These are phyloP conservation scores for Paecilomyces formosus DNA, from an alignment of 2,329 filamentous ascomycete species.

Conservation along the genomic window DNA sequence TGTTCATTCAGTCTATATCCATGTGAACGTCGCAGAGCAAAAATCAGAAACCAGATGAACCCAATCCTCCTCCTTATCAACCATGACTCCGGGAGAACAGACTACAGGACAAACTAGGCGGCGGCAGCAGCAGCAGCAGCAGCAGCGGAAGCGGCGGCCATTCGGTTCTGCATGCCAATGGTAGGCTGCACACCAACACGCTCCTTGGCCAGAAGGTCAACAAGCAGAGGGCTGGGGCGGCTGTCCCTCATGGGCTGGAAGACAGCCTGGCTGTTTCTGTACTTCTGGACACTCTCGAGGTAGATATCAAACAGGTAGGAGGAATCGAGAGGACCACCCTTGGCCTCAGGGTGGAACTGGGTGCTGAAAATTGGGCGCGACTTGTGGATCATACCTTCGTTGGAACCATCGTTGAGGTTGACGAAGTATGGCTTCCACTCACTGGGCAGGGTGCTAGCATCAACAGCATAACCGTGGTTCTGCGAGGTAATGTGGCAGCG, in stretches of 20 bases:
- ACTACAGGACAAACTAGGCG: background rate
- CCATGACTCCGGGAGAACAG: background rate
- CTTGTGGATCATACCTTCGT: slow-evolving; percentile 96
- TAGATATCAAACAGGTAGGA: slow-evolving; percentile 97
- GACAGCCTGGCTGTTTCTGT: slow-evolving; percentile 73
- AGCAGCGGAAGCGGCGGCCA: slow-evolving; percentile 23
- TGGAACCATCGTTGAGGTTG: slow-evolving; percentile 95
- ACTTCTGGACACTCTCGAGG: slow-evolving; percentile 77
- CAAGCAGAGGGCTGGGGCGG: slow-evolving; percentile 76
- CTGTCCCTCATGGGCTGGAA: slow-evolving; percentile 70
- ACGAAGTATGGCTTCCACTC: slow-evolving; percentile 99
- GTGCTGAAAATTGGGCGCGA: slow-evolving; percentile 95
- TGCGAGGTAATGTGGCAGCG: slow-evolving; percentile 98
- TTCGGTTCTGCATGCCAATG: slow-evolving; percentile 44
- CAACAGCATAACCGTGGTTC: slow-evolving; percentile 96
- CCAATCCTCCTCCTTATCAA: background rate
- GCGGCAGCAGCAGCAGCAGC: slow-evolving; percentile 17
- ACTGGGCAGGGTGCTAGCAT: slow-evolving; percentile 67
- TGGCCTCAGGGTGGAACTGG: slow-evolving; percentile 98
- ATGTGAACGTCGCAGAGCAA: background rate
- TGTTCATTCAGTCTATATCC: background rate
- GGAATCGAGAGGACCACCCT: slow-evolving; percentile 93
- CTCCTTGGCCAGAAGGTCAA: slow-evolving; percentile 89
- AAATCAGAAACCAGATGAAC: background rate
- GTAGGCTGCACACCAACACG: slow-evolving; percentile 80